phyloP scores from a whole-genome alignment of 164 flowering plant genomes.

The Cinnamomum chago region DNA sequence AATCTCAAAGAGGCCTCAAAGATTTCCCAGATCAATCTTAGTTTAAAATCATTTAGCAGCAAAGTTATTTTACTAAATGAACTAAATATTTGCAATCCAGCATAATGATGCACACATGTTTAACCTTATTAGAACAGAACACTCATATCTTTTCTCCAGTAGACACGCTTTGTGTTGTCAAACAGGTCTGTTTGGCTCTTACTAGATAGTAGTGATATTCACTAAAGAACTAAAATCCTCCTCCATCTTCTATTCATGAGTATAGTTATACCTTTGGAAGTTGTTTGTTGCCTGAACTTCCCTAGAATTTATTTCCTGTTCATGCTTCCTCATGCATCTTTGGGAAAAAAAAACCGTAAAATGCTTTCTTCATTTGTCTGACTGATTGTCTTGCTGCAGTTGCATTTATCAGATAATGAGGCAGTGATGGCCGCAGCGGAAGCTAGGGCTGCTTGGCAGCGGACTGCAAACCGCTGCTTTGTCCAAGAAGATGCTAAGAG shows the following conservation, averaged over 20 bases:
- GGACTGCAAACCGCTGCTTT: constrained; percentile 85
- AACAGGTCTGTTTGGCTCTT: neutral
- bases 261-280: neutral
- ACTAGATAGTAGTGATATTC: neutral
- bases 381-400: neutral
- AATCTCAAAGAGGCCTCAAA: no score
- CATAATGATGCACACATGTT: no score
- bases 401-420: constrained; percentile 8
- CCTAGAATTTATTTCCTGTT: neutral
- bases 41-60: neutral
- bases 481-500: constrained; percentile 93
- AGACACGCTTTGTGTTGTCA: neutral
- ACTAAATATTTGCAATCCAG: neutral
- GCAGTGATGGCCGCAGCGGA: constrained; percentile 83
- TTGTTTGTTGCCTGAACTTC: neutral
- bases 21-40: neutral
- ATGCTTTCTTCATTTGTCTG: neutral
- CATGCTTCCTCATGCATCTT: neutral
- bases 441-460: constrained; percentile 93
- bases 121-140: neutral
- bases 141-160: neutral
- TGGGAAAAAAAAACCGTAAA: neutral
- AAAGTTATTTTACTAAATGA: neutral
- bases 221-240: neutral
- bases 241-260: neutral